Evolutionary conservation across 177 flowering plant species (phyloP).

Genomic region (Vitis hybrid): DNA sequence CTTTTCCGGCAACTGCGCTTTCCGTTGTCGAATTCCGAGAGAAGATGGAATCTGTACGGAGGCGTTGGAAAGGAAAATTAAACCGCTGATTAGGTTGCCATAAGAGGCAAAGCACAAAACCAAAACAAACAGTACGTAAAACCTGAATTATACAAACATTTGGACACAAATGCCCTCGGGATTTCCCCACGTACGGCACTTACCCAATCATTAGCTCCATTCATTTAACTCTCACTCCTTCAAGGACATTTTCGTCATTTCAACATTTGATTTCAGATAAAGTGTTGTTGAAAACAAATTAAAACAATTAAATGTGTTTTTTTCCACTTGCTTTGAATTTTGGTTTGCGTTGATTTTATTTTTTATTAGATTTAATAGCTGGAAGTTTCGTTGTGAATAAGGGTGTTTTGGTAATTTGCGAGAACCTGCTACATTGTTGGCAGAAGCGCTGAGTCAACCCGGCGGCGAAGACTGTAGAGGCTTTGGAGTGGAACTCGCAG

Average conservation of each 20-base stretch:
- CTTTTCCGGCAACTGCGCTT: constrained; percentile 87
- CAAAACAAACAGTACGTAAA: constrained; percentile 19
- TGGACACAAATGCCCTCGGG: constrained; percentile 59
- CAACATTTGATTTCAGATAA: no score
- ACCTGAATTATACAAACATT: constrained; percentile 5
- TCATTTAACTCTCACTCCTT: neutral
- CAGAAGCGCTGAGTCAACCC: constrained; percentile 94
- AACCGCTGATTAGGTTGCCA: constrained; percentile 3
- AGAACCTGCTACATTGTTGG: constrained; percentile 95
- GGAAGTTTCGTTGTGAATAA: constrained; percentile 2
- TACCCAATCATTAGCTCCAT: constrained; percentile 31
- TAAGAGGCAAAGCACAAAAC: constrained; percentile 10
- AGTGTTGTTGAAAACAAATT: no score
- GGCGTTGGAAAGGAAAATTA: neutral
- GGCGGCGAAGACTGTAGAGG: constrained; percentile 69
- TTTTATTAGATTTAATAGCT: no score
- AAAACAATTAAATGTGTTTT: no score
- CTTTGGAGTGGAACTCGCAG: constrained; percentile 92
- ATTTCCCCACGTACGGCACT: constrained; percentile 41
- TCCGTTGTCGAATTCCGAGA: constrained; percentile 84
- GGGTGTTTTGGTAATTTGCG: constrained; percentile 13
- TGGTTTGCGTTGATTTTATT: no score
- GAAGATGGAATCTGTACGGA: constrained; percentile 60
- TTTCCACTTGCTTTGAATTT: no score
- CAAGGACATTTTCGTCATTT: constrained; percentile 16